Evolutionary conservation across 169 alveolate genomes (phyloP).

Genomic region (Cardiosporidium cionae): DNA sequence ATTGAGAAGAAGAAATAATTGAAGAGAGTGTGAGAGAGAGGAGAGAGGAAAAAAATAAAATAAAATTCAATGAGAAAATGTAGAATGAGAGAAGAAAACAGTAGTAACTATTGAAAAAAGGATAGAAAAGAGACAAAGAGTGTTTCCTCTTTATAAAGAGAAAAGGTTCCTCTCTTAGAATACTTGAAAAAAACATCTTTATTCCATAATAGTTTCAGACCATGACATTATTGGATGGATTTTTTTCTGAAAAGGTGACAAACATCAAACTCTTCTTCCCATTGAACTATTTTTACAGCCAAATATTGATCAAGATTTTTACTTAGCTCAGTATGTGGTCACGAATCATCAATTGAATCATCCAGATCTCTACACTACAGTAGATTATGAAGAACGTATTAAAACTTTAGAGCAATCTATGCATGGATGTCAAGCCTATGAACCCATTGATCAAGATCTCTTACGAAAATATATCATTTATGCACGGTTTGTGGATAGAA

Average conservation of each 20-base stretch:
- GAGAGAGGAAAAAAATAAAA: no score
- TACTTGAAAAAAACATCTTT: no score
- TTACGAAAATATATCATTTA: conserved; percentile 90
- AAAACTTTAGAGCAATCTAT: conserved; percentile 10
- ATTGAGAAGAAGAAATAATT: background rate
- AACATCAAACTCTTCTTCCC: background rate
- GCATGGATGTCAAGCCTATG: conserved; percentile 46
- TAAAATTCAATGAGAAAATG: no score
- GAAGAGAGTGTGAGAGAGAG: no score
- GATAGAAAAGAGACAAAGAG: no score
- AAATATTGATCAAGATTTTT: conserved; percentile 69
- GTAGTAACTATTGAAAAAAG: no score
- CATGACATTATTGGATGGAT: no score
- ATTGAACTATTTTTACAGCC: conserved; percentile 8
- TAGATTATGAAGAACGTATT: conserved; percentile 30
- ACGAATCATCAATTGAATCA: conserved; percentile 90
- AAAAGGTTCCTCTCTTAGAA: no score
- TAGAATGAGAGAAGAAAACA: no score
- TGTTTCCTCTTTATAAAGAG: no score
- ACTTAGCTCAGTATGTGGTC: conserved; percentile 92
- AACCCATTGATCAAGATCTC: conserved; percentile 80
- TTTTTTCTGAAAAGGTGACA: no score
- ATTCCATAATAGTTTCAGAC: no score
- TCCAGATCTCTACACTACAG: conserved; percentile 61
- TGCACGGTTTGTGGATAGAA: conserved; percentile 73